Conservation (phyloP, 73 alveolate species). For the Symbiodinium natans region DNA sequence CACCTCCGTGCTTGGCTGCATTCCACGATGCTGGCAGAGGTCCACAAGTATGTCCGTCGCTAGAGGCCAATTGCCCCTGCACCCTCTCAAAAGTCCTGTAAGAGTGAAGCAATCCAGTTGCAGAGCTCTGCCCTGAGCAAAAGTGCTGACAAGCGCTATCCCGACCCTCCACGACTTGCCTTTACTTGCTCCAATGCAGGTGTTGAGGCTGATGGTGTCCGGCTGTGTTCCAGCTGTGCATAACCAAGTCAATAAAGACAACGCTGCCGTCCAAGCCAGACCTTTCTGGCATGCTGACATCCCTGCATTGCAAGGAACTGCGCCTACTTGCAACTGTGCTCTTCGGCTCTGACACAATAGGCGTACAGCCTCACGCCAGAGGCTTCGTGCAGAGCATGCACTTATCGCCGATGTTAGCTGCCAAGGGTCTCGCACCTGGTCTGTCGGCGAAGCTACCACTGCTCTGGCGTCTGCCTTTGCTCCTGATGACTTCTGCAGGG, state of each 20-base stretch:
- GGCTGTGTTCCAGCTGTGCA: background rate
- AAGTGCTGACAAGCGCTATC: background rate
- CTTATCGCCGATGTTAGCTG: background rate
- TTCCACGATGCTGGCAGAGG: background rate
- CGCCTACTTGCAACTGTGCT: background rate
- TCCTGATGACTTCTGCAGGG: background rate
- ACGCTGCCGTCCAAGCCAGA: background rate
- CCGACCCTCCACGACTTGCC: conserved; percentile 1
- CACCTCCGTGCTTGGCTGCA: conserved; percentile 16
- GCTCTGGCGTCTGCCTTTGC: background rate
- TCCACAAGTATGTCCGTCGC: background rate
- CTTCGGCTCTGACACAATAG: background rate
- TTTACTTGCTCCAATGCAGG: conserved; percentile 19
- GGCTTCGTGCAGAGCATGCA: background rate
- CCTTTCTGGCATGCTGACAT: conserved; percentile 68
- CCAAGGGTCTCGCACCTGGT: background rate
- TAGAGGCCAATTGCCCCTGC: conserved; percentile 51
- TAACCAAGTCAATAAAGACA: background rate
- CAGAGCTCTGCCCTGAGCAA: background rate
- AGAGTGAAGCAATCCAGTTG: conserved; percentile 26
- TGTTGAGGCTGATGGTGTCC: conserved; percentile 63
- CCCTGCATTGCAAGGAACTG: conserved; percentile 56
- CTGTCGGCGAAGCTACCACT: background rate
- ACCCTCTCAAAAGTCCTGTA: background rate
- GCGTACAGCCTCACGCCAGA: background rate